A percentile compares a stretch with the other conserved stretches of the same genome.
These are phyloP conservation scores for Xerocomellus amylosporus DNA, from an alignment of 768 basidiomycete species.

Conservation along the genomic window DNA sequence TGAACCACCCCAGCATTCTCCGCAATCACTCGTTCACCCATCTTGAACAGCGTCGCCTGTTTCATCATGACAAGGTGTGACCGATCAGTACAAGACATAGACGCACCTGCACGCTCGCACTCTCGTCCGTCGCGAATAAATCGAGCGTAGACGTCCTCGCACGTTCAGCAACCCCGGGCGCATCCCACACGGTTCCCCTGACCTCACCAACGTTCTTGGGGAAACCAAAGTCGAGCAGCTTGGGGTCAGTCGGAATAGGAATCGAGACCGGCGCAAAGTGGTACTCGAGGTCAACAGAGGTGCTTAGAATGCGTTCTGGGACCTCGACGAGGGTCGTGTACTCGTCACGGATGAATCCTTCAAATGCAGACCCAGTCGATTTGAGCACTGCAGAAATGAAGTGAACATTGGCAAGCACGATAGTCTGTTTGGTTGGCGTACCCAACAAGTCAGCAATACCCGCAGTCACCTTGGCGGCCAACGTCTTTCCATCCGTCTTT, in stretches of 20 bases:
- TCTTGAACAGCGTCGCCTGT: constrained; percentile 90
- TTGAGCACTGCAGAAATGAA: constrained; percentile 65
- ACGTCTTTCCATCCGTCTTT: constrained; percentile 59
- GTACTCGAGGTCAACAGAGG: constrained; percentile 77
- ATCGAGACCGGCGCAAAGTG: constrained; percentile 53
- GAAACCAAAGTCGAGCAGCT: constrained; percentile 49
- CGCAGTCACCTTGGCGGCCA: constrained; percentile 59
- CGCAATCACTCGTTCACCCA: constrained; percentile 68
- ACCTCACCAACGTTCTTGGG: constrained; percentile 33
- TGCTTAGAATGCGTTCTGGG: constrained; percentile 87
- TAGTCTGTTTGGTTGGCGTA: constrained; percentile 32
- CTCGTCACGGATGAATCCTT: constrained; percentile 77
- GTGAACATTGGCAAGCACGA: neutral
- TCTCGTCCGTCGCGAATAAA: constrained; percentile 82
- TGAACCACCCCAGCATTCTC: constrained; percentile 58
- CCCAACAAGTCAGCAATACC: constrained; percentile 82
- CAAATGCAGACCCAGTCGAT: constrained; percentile 82
- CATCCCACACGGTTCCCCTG: constrained; percentile 60
- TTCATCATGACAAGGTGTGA: neutral
- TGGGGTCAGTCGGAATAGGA: constrained; percentile 46
- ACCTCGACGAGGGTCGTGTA: constrained; percentile 86
- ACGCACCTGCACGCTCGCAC: constrained; percentile 86
- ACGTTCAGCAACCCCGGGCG: constrained; percentile 44
- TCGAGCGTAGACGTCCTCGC: constrained; percentile 71
- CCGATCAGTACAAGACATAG: fast-evolving